These are phyloP conservation scores for Nyssa sinensis DNA, from an alignment of 148 eudicot genomes.

Conservation along the genomic window DNA sequence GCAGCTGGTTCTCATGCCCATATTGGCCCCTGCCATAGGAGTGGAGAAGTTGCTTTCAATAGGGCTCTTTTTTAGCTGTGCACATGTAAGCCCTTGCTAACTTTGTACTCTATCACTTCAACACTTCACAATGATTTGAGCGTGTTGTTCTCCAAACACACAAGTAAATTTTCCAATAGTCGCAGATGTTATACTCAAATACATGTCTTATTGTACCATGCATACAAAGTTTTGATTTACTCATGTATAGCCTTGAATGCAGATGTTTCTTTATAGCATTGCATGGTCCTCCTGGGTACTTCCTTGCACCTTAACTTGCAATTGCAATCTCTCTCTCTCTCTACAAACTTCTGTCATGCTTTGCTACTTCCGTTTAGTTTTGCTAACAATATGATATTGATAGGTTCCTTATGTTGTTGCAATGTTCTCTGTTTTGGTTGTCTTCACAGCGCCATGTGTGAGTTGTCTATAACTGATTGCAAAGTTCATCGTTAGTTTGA, in stretches of 20 bases:
- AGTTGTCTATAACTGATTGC: slow-evolving; percentile 21
- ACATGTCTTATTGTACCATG: no score
- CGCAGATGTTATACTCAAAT: no score
- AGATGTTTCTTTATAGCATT: slow-evolving; percentile 56
- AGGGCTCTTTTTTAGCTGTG: slow-evolving; percentile 56
- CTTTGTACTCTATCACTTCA: neutral
- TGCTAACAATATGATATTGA: slow-evolving; percentile 10
- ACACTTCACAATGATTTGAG: no score
- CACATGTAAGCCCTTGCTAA: slow-evolving; percentile 42
- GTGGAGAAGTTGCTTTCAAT: slow-evolving; percentile 65
- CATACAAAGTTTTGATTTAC: no score
- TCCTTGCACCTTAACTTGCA: neutral
- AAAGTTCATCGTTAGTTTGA: neutral
- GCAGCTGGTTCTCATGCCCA: slow-evolving; percentile 84
- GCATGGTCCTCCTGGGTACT: slow-evolving; percentile 71
- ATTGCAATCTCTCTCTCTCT: neutral
- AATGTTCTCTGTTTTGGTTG: slow-evolving; percentile 35
- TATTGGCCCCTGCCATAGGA: slow-evolving; percentile 57
- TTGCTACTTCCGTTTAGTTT: neutral
- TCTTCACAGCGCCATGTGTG: slow-evolving; percentile 54
- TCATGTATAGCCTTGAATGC: slow-evolving; percentile 21
- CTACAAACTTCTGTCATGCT: no score
- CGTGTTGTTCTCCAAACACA: no score
- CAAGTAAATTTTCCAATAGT: no score
- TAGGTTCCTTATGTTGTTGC: slow-evolving; percentile 65